A percentile compares a stretch with the other conserved stretches of the same genome.
Evolutionary conservation across 139 green algal genomes (phyloP).

Genomic region (Monoraphidium neglectum): DNA sequence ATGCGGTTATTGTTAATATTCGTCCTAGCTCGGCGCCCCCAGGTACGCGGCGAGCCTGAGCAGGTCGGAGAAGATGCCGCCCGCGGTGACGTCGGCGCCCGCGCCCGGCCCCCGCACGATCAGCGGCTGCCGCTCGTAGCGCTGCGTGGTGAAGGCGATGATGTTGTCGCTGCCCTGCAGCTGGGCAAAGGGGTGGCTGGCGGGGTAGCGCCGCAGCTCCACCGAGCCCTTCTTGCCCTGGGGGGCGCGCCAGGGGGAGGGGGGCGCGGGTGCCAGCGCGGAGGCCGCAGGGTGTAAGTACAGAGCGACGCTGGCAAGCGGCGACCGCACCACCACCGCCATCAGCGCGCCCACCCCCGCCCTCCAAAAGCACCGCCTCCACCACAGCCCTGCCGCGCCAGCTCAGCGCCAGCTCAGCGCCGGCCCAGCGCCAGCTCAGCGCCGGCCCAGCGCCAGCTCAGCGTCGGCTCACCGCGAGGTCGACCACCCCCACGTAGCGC

Average conservation of each 20-base stretch:
- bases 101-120: constrained; percentile 93
- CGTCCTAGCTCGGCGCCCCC: constrained; percentile 93
- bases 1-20: too few species aligned
- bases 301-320: too few species aligned
- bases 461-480: constrained; percentile 63
- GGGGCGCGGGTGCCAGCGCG: too few species aligned
- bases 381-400: not conserved
- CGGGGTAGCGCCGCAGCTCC: constrained; percentile 86
- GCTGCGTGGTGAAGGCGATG: constrained; percentile 88
- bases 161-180: constrained; percentile 91
- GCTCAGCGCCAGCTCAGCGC: too few species aligned
- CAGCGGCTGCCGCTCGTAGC: constrained; percentile 83
- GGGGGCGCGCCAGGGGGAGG: too few species aligned
- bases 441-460: too few species aligned
- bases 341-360: not conserved
- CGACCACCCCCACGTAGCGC: constrained; percentile 93
- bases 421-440: not conserved
- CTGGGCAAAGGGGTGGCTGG: constrained; percentile 87
- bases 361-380: not conserved
- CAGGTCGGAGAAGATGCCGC: constrained; percentile 96
- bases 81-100: constrained; percentile 95
- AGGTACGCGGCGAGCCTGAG: constrained; percentile 92
- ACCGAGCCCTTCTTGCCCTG: constrained; percentile 86
- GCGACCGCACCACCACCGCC: not conserved
- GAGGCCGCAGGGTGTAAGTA: too few species aligned